Conservation (phyloP, 1,139 yeast genomes). For the Suhomyces bokatorum region DNA sequence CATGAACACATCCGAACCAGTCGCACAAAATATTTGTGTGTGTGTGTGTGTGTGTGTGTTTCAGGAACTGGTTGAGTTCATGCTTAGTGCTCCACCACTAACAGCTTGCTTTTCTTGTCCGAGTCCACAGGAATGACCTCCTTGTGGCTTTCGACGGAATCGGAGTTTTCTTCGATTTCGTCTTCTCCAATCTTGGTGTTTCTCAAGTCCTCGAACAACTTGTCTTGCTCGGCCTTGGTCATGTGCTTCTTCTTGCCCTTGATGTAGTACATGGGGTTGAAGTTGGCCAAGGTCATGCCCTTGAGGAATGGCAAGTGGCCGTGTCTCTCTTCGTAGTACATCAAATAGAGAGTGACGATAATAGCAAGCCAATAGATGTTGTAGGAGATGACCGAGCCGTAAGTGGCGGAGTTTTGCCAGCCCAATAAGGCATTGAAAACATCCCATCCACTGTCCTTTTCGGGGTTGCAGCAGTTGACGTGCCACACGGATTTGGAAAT, state of each 20-base stretch:
- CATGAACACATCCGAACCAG: neutral
- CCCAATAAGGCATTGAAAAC: conserved; percentile 69
- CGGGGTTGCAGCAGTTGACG: conserved; percentile 94
- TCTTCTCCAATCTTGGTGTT: conserved; percentile 14
- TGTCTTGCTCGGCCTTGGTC: conserved; percentile 21
- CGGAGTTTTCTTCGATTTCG: conserved; percentile 12
- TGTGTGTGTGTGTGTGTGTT: conserved; percentile 13
- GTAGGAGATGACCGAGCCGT: conserved; percentile 29
- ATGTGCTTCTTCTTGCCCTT: conserved; percentile 27
- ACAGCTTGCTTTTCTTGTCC: conserved; percentile 7
- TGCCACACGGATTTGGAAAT: conserved; percentile 84
- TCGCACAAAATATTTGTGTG: neutral
- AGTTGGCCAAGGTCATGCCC: conserved; percentile 19
- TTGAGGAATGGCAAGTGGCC: conserved; percentile 29
- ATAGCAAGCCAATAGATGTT: conserved; percentile 26
- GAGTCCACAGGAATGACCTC: conserved; percentile 11
- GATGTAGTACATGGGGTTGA: conserved; percentile 30
- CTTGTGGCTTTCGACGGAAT: conserved; percentile 10
- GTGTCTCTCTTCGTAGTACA: conserved; percentile 26
- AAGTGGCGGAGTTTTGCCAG: conserved; percentile 31
- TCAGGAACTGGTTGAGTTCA: neutral
- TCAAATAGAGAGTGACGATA: conserved; percentile 19
- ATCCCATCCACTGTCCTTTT: conserved; percentile 91
- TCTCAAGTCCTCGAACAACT: conserved; percentile 23
- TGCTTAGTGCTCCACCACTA: neutral